phyloP scores from a whole-genome alignment of 768 basidiomycete genomes.

The Termitomyces bulborhizus region DNA sequence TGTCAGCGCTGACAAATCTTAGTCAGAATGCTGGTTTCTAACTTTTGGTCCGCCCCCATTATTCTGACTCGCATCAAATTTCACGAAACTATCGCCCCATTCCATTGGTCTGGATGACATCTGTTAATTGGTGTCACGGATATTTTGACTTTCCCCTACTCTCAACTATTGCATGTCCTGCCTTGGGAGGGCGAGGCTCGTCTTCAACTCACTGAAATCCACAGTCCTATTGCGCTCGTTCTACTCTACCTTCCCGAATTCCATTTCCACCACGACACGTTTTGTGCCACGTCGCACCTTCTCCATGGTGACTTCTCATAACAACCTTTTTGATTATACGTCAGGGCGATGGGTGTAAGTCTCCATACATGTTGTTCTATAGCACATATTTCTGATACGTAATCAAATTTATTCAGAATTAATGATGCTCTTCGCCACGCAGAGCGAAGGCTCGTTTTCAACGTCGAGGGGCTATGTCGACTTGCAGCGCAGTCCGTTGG shows the following conservation, averaged over 20 bases:
- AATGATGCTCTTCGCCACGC: not conserved
- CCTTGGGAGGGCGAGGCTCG: not conserved
- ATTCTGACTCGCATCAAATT: too few relatives aligned
- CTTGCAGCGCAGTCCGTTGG: not conserved
- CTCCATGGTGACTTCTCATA: too few relatives aligned
- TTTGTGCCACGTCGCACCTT: not conserved
- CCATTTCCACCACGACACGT: not conserved
- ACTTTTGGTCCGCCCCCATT: too few relatives aligned
- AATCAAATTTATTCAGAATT: not conserved
- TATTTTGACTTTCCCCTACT: too few relatives aligned
- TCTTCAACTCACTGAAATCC: not conserved
- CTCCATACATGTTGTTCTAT: not conserved
- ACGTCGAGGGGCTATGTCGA: not conserved
- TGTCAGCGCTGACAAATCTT: too few relatives aligned
- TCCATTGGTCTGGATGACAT: too few relatives aligned
- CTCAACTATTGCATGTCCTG: too few relatives aligned
- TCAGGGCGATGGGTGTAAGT: not conserved
- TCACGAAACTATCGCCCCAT: too few relatives aligned
- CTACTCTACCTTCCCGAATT: not conserved
- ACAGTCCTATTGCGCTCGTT: not conserved
- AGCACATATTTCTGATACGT: not conserved
- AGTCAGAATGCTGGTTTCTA: too few relatives aligned
- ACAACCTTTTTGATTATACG: not conserved
- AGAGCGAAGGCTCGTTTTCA: not conserved
- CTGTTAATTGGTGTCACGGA: too few relatives aligned